phyloP scores from a whole-genome alignment of 2,329 filamentous ascomycete species.

The Plenodomus biglobosus region DNA sequence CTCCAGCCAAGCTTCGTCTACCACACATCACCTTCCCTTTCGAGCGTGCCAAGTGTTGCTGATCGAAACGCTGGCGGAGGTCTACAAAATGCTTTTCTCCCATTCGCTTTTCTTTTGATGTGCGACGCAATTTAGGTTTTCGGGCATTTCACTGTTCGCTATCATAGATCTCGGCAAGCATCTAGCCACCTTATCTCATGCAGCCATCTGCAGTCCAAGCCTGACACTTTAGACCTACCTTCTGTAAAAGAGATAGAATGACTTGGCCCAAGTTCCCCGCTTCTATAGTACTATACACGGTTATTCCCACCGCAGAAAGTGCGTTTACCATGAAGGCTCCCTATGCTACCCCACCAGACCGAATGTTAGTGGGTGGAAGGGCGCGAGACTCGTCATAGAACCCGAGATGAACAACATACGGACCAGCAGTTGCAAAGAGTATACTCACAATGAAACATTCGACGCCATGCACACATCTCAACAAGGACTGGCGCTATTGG shows the following conservation, averaged over 20 bases:
- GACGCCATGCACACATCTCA: too few relatives aligned
- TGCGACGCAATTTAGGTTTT: neutral
- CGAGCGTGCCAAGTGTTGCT: constrained; percentile 7
- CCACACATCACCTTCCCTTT: constrained; percentile 12
- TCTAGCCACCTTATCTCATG: constrained; percentile 11
- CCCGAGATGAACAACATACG: too few relatives aligned
- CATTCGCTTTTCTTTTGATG: neutral
- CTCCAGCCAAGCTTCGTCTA: constrained; percentile 13
- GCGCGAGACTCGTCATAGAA: too few relatives aligned
- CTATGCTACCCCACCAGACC: too few relatives aligned
- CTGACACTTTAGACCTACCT: neutral
- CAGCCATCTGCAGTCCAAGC: constrained; percentile 2
- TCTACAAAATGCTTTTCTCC: neutral
- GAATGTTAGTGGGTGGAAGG: too few relatives aligned
- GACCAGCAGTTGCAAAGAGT: too few relatives aligned
- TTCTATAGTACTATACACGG: neutral
- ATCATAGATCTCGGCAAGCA: neutral
- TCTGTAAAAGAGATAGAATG: neutral
- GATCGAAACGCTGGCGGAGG: neutral
- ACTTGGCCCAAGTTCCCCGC: neutral
- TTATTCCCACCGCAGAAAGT: neutral
- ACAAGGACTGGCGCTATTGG: too few relatives aligned
- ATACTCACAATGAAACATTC: too few relatives aligned
- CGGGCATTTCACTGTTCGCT: neutral
- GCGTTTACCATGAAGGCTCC: too few relatives aligned